A percentile compares a stretch with the other conserved stretches of the same genome.
Evolutionary conservation across 331 rosid species (phyloP).

Genomic region (Telfairia occidentalis): DNA sequence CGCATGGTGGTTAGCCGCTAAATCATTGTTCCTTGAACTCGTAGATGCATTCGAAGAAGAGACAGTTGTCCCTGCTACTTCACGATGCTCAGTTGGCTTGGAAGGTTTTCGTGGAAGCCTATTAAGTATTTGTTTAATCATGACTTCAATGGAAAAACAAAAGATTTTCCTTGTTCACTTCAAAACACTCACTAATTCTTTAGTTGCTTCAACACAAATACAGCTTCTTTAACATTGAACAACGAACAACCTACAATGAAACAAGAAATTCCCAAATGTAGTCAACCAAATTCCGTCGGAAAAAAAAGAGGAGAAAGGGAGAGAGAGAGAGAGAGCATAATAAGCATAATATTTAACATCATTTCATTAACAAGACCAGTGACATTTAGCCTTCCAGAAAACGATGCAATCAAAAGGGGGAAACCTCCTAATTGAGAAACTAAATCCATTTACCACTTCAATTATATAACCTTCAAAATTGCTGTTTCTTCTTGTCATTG

Average conservation of each 20-base stretch:
- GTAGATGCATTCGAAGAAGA: constrained; percentile 52
- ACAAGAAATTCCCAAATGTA: constrained; percentile 20
- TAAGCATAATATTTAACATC: neutral
- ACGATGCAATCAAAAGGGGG: neutral
- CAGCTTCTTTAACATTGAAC: constrained; percentile 20
- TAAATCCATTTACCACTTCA: neutral
- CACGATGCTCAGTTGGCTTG: constrained; percentile 61
- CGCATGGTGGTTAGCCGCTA: constrained; percentile 32
- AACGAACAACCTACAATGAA: constrained; percentile 20
- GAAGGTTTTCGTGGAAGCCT: constrained; percentile 84
- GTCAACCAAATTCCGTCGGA: constrained; percentile 20
- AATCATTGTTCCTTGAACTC: constrained; percentile 39
- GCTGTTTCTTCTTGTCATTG: neutral
- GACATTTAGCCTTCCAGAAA: neutral
- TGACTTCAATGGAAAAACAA: constrained; percentile 37
- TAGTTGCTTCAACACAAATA: constrained; percentile 23
- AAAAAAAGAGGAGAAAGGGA: too few species aligned
- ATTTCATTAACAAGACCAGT: neutral
- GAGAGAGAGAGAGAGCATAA: constrained; percentile 16
- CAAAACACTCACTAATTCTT: constrained; percentile 16
- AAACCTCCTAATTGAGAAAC: neutral
- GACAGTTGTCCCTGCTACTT: constrained; percentile 57
- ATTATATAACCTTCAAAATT: neutral
- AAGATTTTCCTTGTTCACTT: constrained; percentile 22
- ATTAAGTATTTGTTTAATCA: constrained; percentile 85